Evolutionary conservation across 129 eudicot genomes (phyloP), one percentile per base, ranked within the genome.

Genomic region (Tagetes patula): DNA sequence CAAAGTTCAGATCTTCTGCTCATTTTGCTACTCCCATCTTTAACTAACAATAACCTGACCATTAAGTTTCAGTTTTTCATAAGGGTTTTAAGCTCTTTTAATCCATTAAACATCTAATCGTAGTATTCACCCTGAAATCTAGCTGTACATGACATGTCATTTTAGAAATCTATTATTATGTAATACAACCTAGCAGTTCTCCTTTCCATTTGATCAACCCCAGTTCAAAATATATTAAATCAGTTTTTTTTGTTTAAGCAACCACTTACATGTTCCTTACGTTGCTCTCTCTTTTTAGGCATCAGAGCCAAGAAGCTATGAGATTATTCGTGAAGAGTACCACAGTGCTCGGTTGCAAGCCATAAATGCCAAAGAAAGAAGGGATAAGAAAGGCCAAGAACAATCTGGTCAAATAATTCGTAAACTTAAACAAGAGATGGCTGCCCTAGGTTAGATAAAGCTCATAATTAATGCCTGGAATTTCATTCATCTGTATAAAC

Each of bases 381-480:
- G 79, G 49, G 99, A 94, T 85, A 94, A 83, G 67, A 84, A 82
- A 78, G 80, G 87, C 73, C 96, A 90, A 75, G 85, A 94, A 75
- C 82, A 87, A 75, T 96, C 97, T 59, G 92, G 99, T 73, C 75
- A 75, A 75, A 69, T 69, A 58, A 94, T 94, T 84, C 89, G 94
- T 75, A 88, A 85, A 81, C 92, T 94, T 71, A 94, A 90, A 85
- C 92, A 94, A 86, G 97, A 90, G 67, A 83, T 94, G 84, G 82
- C 96, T 79, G 85, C 87, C 71, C 79, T 94, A 94, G 99, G 99
- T 94, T 74, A 65, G 67, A 46, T 42, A 76, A 38, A 59, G 38
- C 5, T 65, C 36, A 63, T 60, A 43, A 37, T 48, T 56, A 37
- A n/a, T 65, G 34, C 65, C 60, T 74, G 9, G 48, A 52, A 32